Conservation (phyloP, 192 early-diverging fungal genomes). For the Umbelopsis isabellina region DNA sequence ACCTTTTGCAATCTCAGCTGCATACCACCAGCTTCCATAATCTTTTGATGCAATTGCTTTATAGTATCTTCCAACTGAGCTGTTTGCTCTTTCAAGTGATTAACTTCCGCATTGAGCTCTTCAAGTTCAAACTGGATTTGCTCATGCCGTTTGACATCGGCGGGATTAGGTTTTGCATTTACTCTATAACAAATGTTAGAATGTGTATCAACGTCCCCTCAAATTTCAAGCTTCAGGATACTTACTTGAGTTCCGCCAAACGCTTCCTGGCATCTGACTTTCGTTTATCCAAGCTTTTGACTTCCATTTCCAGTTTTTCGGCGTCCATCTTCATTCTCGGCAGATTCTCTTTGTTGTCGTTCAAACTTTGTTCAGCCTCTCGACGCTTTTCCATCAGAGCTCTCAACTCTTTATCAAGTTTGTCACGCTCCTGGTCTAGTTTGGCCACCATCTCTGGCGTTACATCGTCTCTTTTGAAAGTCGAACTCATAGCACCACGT, state of each 20-base stretch:
- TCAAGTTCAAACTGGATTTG: slow-evolving; percentile 54
- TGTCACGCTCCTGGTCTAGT: slow-evolving; percentile 62
- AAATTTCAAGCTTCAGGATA: background rate
- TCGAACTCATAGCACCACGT: slow-evolving; percentile 91
- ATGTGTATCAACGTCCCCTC: background rate
- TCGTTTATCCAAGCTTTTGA: slow-evolving; percentile 64
- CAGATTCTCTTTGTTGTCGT: slow-evolving; percentile 54
- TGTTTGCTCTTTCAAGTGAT: slow-evolving; percentile 57
- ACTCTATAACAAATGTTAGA: slow-evolving; percentile 29
- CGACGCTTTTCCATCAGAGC: slow-evolving; percentile 50
- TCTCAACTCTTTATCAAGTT: slow-evolving; percentile 56
- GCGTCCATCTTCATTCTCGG: slow-evolving; percentile 63
- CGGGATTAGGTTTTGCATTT: slow-evolving; percentile 52
- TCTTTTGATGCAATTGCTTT: slow-evolving; percentile 81
- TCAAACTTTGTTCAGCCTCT: slow-evolving; percentile 47
- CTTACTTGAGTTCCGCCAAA: slow-evolving; percentile 58
- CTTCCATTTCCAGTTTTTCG: slow-evolving; percentile 75
- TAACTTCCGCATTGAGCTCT: slow-evolving; percentile 48
- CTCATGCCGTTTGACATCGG: slow-evolving; percentile 56
- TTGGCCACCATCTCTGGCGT: slow-evolving; percentile 55
- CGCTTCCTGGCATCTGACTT: slow-evolving; percentile 71
- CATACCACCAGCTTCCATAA: slow-evolving; percentile 90
- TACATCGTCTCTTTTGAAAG: slow-evolving; percentile 58
- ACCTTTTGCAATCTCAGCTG: slow-evolving; percentile 84
- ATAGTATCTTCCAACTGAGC: slow-evolving; percentile 78